These are phyloP conservation scores for Fusarium sp. DNA, from an alignment of 2,329 filamentous ascomycete species.

Conservation along the genomic window DNA sequence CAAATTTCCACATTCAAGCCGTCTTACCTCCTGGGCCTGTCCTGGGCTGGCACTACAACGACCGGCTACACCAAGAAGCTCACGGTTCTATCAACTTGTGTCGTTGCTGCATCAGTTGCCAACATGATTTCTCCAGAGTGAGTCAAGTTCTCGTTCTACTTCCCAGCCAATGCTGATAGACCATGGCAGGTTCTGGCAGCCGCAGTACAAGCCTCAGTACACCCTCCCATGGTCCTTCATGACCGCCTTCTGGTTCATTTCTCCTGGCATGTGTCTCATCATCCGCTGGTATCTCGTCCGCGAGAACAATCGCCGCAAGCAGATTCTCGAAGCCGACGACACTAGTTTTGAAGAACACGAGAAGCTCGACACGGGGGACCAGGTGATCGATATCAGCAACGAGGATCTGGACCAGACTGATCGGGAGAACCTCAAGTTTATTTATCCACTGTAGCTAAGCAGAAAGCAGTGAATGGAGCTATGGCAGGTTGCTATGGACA, in stretches of 20 bases:
- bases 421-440: neutral
- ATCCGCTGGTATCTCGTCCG: neutral
- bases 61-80: conserved; percentile 4
- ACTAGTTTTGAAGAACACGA: neutral
- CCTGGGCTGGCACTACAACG: neutral
- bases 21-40: neutral
- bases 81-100: neutral
- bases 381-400: neutral
- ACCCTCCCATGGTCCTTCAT: neutral
- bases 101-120: neutral
- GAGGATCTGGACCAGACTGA: neutral
- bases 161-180: neutral
- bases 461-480: no score
- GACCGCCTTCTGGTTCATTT: neutral
- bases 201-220: neutral
- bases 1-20: neutral
- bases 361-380: neutral
- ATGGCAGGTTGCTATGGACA: neutral
- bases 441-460: neutral
- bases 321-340: neutral
- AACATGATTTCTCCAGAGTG: conserved; percentile 3
- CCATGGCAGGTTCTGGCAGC: neutral
- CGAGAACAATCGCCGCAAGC: neutral
- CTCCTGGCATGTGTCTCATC: neutral
- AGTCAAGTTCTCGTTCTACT: neutral